phyloP scores from a whole-genome alignment of 2,329 filamentous ascomycete genomes.

The Sporothrix euskadiensis region DNA sequence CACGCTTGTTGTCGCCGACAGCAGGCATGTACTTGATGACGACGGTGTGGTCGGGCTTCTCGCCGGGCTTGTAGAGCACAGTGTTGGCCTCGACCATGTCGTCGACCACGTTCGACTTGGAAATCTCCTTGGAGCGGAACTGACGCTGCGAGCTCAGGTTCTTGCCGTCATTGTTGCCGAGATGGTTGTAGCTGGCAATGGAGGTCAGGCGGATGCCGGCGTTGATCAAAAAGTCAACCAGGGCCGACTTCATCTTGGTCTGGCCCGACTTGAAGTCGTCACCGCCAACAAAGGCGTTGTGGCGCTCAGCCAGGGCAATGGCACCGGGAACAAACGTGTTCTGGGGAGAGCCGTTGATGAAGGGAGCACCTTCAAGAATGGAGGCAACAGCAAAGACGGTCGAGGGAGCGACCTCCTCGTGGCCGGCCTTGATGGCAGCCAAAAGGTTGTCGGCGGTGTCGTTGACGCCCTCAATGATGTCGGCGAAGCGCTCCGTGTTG shows the following conservation, averaged over 20 bases:
- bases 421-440: conserved; percentile 79
- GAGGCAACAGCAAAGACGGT: conserved; percentile 94
- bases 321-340: conserved; percentile 98
- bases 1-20: conserved; percentile 98
- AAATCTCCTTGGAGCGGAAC: conserved; percentile 99
- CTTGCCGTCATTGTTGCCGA: conserved; percentile 99
- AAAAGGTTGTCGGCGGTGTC: conserved; percentile 95
- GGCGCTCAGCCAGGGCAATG: conserved; percentile 82
- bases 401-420: conserved; percentile 90
- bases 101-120: conserved; percentile 98
- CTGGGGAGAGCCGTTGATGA: conserved; percentile 99
- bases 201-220: conserved; percentile 98
- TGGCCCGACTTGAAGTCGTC: conserved; percentile 99
- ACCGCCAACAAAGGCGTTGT: conserved; percentile 88
- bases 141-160: conserved; percentile 97
- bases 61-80: conserved; percentile 84
- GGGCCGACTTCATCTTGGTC: conserved; percentile 99
- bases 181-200: conserved; percentile 98
- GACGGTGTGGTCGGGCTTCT: conserved; percentile 97
- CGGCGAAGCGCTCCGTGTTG: conserved; percentile 96
- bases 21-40: conserved; percentile 99
- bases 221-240: conserved; percentile 98
- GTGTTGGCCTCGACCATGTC: conserved; percentile 98
- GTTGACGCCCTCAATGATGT: conserved; percentile 84
- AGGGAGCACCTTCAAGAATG: conserved; percentile 85